Evolutionary conservation across 169 alveolate species (phyloP).

Genomic region (Babesia bovis): DNA sequence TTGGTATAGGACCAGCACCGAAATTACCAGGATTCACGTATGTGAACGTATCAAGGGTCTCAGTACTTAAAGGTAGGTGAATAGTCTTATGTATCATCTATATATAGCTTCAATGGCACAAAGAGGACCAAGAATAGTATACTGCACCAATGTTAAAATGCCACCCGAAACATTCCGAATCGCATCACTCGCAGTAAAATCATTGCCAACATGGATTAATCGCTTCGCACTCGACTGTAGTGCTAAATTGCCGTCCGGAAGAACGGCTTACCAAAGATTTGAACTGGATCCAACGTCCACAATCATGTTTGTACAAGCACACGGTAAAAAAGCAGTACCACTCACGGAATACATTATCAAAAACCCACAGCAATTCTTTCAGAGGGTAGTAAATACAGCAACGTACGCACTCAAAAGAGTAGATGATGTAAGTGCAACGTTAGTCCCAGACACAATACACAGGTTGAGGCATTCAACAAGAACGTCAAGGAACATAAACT

Average conservation of each 20-base stretch:
- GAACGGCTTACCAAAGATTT: slow-evolving; percentile 29
- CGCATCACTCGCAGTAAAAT: neutral
- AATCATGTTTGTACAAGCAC: slow-evolving; percentile 33
- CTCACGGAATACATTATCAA: neutral
- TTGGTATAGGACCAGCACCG: slow-evolving; percentile 16
- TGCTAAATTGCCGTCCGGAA: slow-evolving; percentile 25
- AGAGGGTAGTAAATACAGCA: neutral
- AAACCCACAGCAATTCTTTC: slow-evolving; percentile 2
- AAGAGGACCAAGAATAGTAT: slow-evolving; percentile 28
- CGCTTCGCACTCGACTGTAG: slow-evolving; percentile 31
- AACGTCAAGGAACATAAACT: neutral
- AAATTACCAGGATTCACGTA: slow-evolving; percentile 27
- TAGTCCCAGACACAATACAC: neutral
- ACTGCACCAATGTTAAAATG: slow-evolving; percentile 23
- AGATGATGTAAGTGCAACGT: neutral
- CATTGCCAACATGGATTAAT: slow-evolving; percentile 19
- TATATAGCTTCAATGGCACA: slow-evolving; percentile 7
- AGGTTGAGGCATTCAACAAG: slow-evolving; percentile 16
- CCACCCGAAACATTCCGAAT: neutral
- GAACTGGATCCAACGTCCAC: slow-evolving; percentile 23
- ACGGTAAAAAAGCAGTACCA: slow-evolving; percentile 19
- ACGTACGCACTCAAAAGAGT: slow-evolving; percentile 5
- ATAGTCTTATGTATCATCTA: neutral
- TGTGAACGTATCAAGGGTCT: slow-evolving; percentile 3
- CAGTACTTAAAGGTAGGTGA: slow-evolving; percentile 16